phyloP scores from a whole-genome alignment of 2,329 filamentous ascomycete genomes.

The Pseudogymnoascus sp. region DNA sequence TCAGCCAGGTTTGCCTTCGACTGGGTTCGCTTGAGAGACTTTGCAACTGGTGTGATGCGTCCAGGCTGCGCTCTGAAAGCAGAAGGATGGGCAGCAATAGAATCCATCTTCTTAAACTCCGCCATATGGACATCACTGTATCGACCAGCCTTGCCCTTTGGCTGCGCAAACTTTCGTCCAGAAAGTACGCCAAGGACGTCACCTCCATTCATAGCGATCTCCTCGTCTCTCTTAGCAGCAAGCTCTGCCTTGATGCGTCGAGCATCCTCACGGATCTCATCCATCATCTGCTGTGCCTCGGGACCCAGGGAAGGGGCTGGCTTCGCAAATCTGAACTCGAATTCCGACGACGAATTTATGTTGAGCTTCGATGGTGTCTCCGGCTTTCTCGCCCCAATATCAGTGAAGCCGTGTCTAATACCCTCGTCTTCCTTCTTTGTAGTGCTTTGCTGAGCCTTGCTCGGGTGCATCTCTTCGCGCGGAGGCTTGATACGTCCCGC shows the following conservation, averaged over 20 bases:
- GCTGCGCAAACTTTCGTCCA: constrained; percentile 67
- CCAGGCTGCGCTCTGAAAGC: constrained; percentile 58
- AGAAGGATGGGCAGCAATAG: constrained; percentile 80
- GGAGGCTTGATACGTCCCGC: constrained; percentile 56
- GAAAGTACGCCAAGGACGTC: constrained; percentile 35
- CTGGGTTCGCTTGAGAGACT: constrained; percentile 46
- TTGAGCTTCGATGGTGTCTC: constrained; percentile 53
- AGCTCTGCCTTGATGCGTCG: constrained; percentile 64
- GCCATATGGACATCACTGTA: constrained; percentile 82
- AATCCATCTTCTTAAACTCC: constrained; percentile 96
- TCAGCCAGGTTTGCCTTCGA: constrained; percentile 62
- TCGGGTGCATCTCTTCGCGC: constrained; percentile 83
- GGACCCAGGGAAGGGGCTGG: constrained; percentile 52
- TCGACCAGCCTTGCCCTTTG: constrained; percentile 69
- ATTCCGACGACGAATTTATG: constrained; percentile 48
- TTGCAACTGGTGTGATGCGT: constrained; percentile 42
- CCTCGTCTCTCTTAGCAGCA: constrained; percentile 51
- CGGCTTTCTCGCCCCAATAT: constrained; percentile 46
- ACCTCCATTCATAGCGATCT: constrained; percentile 38
- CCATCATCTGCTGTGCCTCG: constrained; percentile 54
- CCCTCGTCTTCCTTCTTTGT: constrained; percentile 68
- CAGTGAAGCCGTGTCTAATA: constrained; percentile 72
- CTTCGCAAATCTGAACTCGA: constrained; percentile 57
- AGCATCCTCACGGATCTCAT: constrained; percentile 65
- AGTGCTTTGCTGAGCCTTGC: constrained; percentile 67